Base-by-base conservation (phyloP, 192 early-diverging fungal species). In the Coemansia erecta region DNA sequence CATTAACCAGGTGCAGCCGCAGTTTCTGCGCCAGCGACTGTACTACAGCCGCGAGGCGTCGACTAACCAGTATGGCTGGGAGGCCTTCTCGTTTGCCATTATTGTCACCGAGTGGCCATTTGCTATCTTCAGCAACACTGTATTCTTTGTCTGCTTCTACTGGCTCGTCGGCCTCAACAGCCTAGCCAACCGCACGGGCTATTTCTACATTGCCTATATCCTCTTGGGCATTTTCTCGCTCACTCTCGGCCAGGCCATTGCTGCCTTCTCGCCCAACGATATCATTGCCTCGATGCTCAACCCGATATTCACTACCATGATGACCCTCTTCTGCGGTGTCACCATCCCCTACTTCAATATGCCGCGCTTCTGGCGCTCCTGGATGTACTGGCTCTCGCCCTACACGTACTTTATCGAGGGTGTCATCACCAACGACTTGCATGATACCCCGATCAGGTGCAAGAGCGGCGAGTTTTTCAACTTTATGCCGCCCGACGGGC, bases 131-230 rank as follows among this genome's bases (percentile, higher is more conserved):
- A 69, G 81, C 22, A 70, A 82, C 46, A 87, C 89, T 0, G 47
- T 80, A 40, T 89, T 85, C 64, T 89, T 90, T 73, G 59, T 85
- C 13, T 70, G 82, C 40, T 89, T 88, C 51, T 93, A 93, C 75
- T 93, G 86, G 85, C 80, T 84, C 19, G 80, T 83, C n/a, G 88
- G 87, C 2, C 78, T 92, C 31, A 79, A 78, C 37, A 50, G 23
- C 8, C 56, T 62, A 8, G 63, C 82, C 15, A 66, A 76, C 22
- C 64, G 82, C 49, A 77, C 69, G 1, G 81, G 84, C 33, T 90
- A 83, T 52, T 87, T 90, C 51, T 92, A 86, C 58, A 28, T 89
- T 17, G 58, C 84, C 35, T 76, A 85, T 43, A 65, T 81, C 23
- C 12, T 85, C 39, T 75, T 87, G 58, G 81, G 84, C 42, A 58